Evolutionary conservation across 768 basidiomycete genomes (phyloP), one percentile per base, ranked within the genome.

Genomic region (Phylloporus rhodoxanthus): DNA sequence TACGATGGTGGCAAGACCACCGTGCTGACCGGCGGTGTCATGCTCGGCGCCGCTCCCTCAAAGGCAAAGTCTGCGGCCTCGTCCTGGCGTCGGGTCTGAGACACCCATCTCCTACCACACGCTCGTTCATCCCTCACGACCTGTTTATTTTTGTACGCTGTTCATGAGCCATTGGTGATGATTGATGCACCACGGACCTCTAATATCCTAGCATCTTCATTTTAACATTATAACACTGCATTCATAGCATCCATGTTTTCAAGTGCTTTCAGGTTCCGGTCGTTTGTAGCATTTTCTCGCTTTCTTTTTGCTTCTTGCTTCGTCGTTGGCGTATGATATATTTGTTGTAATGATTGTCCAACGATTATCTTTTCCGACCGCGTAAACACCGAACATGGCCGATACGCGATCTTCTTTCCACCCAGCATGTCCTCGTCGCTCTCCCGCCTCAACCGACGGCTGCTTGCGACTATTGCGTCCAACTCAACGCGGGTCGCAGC

Each of bases 1-100:
- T 91, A 91, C 59, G 87, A 91, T 57, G 87, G 87, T 48, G 88
- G 88, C 55, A 89, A 88, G 77, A 91, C 88, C 46, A 89, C 87
- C 25, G 87, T 90, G 43, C 79, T 91, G 58, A 89, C 87, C 3
- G 88, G 88, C 49, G 88, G 87, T 55, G 87, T 90, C 57, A 91
- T 91, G 88, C 84, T 91, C 53, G 87, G 87, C 43, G 70, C 75
- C 33, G 74, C 70, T 55, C 62, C 68, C 49, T 51, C 64, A 45
- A 63, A 69, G 55, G 51, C 59, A 59, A 61, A 62, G 63, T 60
- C 68, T 50, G 46, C 56, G 40, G 47, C 57, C 43, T 50, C 64
- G 70, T 76, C 67, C 77, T 85, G 84, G 83, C 81, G 82, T 64
- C 77, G 81, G 64, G 73, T 72, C 51, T 78, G 61, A 72, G 57